Percentiles rank a stretch among this genome's conserved stretches.
Conservation (phyloP, 768 basidiomycete genomes). For the Arthromyces matolae region DNA sequence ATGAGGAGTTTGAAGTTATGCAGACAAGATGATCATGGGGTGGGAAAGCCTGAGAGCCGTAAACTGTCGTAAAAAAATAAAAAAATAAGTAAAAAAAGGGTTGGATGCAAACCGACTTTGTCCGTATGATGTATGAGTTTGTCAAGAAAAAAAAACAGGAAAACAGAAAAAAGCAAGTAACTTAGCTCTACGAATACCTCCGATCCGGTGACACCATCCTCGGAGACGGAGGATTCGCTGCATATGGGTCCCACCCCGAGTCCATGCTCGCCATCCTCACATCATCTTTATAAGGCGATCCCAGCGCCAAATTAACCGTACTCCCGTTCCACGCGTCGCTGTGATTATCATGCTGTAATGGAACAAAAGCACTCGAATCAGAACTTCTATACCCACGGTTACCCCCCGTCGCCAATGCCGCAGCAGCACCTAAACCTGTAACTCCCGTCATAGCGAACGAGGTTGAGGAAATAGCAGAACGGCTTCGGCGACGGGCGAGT, state of each 20-base stretch:
- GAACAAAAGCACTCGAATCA: constrained; percentile 68
- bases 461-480: constrained; percentile 30
- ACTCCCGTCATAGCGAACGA: constrained; percentile 23
- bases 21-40: too few relatives aligned
- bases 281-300: constrained; percentile 29
- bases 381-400: constrained; percentile 41
- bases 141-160: constrained; percentile 1
- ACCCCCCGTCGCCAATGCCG: constrained; percentile 19
- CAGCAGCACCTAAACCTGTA: constrained; percentile 14
- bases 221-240: constrained; percentile 15
- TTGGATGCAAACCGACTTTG: not conserved
- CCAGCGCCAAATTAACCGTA: constrained; percentile 37
- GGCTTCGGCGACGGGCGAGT: constrained; percentile 50
- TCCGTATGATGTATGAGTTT: constrained; percentile 7
- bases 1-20: not conserved
- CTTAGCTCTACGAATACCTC: constrained; percentile 13
- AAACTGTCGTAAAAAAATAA: constrained; percentile 4
- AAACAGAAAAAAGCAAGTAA: constrained; percentile 7
- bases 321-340: constrained; percentile 60
- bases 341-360: constrained; percentile 60
- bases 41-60: not conserved
- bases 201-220: not conserved
- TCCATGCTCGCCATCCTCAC: constrained; percentile 32
- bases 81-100: not conserved
- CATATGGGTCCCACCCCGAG: constrained; percentile 30